phyloP scores from a whole-genome alignment of 345 rosid genomes.

The Trapa bicornis region DNA sequence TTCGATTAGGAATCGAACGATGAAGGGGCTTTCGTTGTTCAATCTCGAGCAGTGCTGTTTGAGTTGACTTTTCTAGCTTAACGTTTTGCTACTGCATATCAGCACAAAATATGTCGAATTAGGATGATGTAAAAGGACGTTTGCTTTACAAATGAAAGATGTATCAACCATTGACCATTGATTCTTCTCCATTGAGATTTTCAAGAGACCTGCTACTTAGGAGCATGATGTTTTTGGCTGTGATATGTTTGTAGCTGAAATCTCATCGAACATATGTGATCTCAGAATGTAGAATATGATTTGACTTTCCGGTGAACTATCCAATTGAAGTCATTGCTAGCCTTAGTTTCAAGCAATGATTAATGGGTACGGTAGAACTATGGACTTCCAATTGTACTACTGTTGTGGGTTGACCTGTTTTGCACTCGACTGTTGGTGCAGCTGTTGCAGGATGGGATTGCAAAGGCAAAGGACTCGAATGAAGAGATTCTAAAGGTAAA shows the following conservation, averaged over 20 bases:
- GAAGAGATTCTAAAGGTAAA: constrained; percentile 51
- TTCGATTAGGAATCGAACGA: neutral
- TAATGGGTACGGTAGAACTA: neutral
- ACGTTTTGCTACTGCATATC: too few relatives aligned
- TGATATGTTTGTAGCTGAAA: neutral
- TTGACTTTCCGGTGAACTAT: too few relatives aligned
- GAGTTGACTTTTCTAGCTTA: neutral
- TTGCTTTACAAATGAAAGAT: too few relatives aligned
- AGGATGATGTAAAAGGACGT: too few relatives aligned
- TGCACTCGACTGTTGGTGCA: constrained; percentile 15
- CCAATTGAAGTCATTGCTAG: neutral
- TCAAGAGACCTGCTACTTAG: too few relatives aligned
- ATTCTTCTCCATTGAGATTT: too few relatives aligned
- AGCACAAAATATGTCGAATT: too few relatives aligned
- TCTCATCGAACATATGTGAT: neutral
- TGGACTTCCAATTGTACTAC: neutral
- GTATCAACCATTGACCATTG: too few relatives aligned
- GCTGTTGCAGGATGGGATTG: constrained; percentile 70
- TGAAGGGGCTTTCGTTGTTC: neutral
- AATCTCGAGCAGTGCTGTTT: neutral
- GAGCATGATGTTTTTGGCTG: neutral
- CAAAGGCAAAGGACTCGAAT: constrained; percentile 36
- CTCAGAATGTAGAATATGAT: neutral
- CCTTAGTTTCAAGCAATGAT: neutral
- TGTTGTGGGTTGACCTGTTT: neutral